Base-by-base conservation (phyloP, 129 eudicot species). In the Ambrosia trifida region DNA sequence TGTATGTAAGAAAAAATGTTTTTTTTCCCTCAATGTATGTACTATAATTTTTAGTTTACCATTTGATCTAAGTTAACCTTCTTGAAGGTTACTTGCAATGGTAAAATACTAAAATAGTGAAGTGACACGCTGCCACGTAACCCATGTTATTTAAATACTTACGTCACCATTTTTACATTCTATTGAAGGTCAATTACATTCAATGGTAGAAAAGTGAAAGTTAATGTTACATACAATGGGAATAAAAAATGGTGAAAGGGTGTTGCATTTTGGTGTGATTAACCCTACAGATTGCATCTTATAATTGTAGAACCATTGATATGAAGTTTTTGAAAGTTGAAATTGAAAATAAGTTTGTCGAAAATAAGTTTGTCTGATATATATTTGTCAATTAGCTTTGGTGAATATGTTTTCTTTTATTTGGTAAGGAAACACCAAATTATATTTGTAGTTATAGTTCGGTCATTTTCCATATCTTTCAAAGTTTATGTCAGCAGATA, bases 401-500 rank as follows among this genome's bases (percentile, higher is more conserved):
- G 41, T 30, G 64, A 30, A 31, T 58, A 13, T 4, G 0, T 9
- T 32, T 28, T 24, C 13, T 60, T 31, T 12, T 11, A 32, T 7
- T 60, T 60, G 43, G 36, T 12, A 59, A 32, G 11, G 46, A 61
- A 46, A 61, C 46, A 47, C 10, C 69, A 16, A 16, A 19, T 45
- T 33, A 72, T 59, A 46, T 43, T 14, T 30, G 16, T 44, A 49
- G 31, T 46, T 59, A 72, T 72, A 16, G 45, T 31, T 31, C 45
- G 69, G 33, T 59, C 40, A n/a, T 62, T 11, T 60, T 30, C 9
- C 14, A 19, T 32, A 61, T 45, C 50, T 18, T 47, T 13, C 5
- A 20, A 59, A 68, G 62, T 76, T 46, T 41, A 67, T 67, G 74
- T 28, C 40, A 68, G 69, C 63, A 69, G 66, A 52, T 33, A 33